phyloP scores from a whole-genome alignment of 2,329 filamentous ascomycete species.

The Sordariomycetes sp. region DNA sequence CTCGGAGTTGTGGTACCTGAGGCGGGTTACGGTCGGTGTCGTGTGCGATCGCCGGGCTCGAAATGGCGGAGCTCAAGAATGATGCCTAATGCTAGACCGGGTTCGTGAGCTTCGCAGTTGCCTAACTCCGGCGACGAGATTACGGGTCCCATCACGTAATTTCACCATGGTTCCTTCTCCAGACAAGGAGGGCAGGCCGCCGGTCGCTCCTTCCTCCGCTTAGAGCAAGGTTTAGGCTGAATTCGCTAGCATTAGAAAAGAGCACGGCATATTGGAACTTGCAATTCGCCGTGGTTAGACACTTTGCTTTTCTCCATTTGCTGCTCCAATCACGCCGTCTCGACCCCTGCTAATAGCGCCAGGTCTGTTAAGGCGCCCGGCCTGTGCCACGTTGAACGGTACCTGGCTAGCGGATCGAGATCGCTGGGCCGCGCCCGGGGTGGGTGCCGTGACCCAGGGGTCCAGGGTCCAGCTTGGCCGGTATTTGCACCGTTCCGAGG shows the following conservation, averaged over 20 bases:
- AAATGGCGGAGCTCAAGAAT: neutral
- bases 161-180: neutral
- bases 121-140: neutral
- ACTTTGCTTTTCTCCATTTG: neutral
- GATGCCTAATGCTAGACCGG: neutral
- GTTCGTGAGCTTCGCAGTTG: neutral
- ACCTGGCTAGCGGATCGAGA: neutral
- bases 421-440: neutral
- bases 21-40: neutral
- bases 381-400: neutral
- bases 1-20: neutral
- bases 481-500: neutral
- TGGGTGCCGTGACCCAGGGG: neutral
- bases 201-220: neutral
- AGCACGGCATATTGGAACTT: neutral
- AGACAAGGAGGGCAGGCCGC: neutral
- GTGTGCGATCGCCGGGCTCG: neutral
- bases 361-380: neutral
- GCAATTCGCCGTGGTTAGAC: neutral
- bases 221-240: neutral
- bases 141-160: neutral
- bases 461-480: neutral
- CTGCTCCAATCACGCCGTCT: neutral
- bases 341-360: neutral
- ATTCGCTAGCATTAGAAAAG: neutral